Percentiles rank a stretch among this genome's conserved stretches.
These are phyloP conservation scores for Sarocladium kiliense DNA, from an alignment of 2,329 filamentous ascomycete genomes.

Conservation along the genomic window DNA sequence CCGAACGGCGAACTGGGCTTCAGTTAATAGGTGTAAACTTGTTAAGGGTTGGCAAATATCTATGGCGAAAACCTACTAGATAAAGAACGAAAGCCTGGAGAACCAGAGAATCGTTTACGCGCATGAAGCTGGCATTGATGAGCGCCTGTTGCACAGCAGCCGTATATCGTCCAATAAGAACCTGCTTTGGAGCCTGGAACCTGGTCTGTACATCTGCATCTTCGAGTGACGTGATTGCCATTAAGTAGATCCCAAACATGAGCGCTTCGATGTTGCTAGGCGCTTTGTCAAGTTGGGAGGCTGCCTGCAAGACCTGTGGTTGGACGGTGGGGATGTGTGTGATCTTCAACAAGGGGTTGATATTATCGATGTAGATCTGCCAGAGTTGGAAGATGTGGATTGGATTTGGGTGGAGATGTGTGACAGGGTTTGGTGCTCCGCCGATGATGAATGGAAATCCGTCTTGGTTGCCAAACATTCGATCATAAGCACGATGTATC, in stretches of 20 bases:
- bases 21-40: constrained; percentile 5
- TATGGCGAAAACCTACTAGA: constrained; percentile 40
- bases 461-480: constrained; percentile 51
- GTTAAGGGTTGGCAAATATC: not conserved
- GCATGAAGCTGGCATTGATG: constrained; percentile 61
- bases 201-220: constrained; percentile 49
- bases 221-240: constrained; percentile 52
- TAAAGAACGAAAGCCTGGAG: constrained; percentile 66
- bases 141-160: constrained; percentile 59
- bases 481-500: constrained; percentile 54
- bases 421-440: constrained; percentile 35
- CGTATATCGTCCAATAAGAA: constrained; percentile 49
- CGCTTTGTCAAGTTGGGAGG: constrained; percentile 48
- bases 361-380: constrained; percentile 65
- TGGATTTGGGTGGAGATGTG: constrained; percentile 45
- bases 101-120: constrained; percentile 57
- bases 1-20: constrained; percentile 37
- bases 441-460: constrained; percentile 55
- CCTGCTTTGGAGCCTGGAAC: constrained; percentile 47
- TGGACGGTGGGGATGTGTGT: constrained; percentile 63
- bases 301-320: constrained; percentile 57
- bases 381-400: constrained; percentile 61
- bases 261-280: constrained; percentile 56
- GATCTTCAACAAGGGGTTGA: constrained; percentile 64
- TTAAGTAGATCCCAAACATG: constrained; percentile 62